Evolutionary conservation across 1,284 basidiomycete genomes (phyloP).

Genomic region (Pterulicium gracile): DNA sequence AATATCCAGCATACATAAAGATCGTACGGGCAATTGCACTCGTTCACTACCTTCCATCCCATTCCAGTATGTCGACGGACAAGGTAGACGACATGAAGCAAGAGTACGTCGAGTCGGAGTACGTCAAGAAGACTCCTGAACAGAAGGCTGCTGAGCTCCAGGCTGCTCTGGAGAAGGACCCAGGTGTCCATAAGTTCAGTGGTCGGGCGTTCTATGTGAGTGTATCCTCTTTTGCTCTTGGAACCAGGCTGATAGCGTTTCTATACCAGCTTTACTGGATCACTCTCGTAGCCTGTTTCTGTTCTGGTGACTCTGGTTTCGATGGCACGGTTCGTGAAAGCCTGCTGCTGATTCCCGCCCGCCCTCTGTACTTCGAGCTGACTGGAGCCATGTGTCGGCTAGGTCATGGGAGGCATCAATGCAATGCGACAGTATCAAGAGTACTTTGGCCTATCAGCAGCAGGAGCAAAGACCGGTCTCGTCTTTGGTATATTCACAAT

Average conservation of each 20-base stretch:
- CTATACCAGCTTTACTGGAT: constrained; percentile 28
- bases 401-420: constrained; percentile 45
- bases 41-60: background rate
- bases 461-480: constrained; percentile 36
- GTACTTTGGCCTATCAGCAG: constrained; percentile 34
- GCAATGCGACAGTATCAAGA: constrained; percentile 35
- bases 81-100: background rate
- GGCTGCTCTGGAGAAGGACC: constrained; percentile 34
- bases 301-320: constrained; percentile 39
- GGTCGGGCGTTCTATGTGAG: constrained; percentile 28
- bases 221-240: constrained; percentile 11
- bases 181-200: constrained; percentile 30
- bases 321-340: constrained; percentile 37
- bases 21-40: background rate
- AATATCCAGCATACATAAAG: background rate
- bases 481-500: constrained; percentile 46
- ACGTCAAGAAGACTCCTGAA: constrained; percentile 19
- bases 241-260: background rate
- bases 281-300: constrained; percentile 35
- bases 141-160: constrained; percentile 33
- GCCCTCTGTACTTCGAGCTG: constrained; percentile 1
- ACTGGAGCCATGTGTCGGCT: constrained; percentile 1
- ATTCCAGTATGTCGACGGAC: background rate
- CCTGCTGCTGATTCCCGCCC: too few relatives aligned
- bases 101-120: background rate